Evolutionary conservation across 148 eudicot species (phyloP), one percentile per base, ranked within the genome.

Genomic region (Persicaria tinctoria): DNA sequence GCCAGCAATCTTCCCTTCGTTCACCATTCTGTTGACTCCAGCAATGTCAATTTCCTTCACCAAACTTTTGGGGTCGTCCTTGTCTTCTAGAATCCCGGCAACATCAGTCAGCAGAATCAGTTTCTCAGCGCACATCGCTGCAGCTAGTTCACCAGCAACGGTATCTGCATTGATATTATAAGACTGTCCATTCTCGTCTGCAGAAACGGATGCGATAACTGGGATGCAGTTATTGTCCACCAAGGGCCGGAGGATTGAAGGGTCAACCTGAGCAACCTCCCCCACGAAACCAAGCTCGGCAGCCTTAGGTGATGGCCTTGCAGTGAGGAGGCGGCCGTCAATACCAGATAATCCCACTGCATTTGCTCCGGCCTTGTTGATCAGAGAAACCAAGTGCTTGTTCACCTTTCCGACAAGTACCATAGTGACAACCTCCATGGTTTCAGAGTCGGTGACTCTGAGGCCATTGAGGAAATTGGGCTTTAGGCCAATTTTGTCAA

Each of bases 341-440:
- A 88, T 77, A 23, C 97, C 93, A 0, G 84, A 91, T 38, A 91
- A 75, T 53, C 97, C 97, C 7, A 89, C 86, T 0, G 97, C 93
- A 3, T 87, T 91, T 7, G 84, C 97, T 2, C 97, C 97, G 1
- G 93, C 91, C 74, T 88, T 84, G 78, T 91, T 89, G 79, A 91
- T 87, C 23, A 91, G 68, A n/a, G 90, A 84, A 7, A 91, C 93
- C 6, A 91, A 80, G 14, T 83, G 75, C 63, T 91, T 91, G 78
- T 89, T 91, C 27, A 91, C 91, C 76, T 91, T 89, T 0, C 97
- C 97, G 0, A 87, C 91, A 49, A 91, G 83, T 51, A 89, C 97
- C 97, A 91, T 89, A 0, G 93, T 83, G 47, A 91, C 93, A n/a
- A 89, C 79, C 59, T 91, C 97, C 97, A 91, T 91, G 46, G 97